Conservation (phyloP, 1,139 yeast species). For the Pichia cactophila region DNA sequence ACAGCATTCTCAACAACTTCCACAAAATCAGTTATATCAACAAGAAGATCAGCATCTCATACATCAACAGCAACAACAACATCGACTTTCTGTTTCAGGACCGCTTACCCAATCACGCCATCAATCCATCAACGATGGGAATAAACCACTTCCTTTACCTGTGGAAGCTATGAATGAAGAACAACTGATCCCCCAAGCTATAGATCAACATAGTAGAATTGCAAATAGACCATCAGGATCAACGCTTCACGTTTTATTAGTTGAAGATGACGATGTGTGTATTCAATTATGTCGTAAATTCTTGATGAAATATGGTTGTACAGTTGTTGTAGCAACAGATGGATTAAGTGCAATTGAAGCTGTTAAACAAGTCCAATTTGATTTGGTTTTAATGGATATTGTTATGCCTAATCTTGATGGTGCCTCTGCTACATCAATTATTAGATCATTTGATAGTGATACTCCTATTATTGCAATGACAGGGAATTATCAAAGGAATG, state of each 20-base stretch:
- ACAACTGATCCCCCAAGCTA: not conserved
- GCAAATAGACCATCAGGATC: slow-evolving; percentile 28
- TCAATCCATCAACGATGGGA: not conserved
- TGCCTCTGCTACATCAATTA: slow-evolving; percentile 83
- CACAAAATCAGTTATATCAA: slow-evolving; percentile 1
- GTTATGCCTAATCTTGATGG: slow-evolving; percentile 95
- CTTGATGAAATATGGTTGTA: slow-evolving; percentile 80
- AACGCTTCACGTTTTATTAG: slow-evolving; percentile 62
- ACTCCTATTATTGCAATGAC: slow-evolving; percentile 96
- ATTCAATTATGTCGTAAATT: slow-evolving; percentile 73
- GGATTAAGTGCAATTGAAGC: slow-evolving; percentile 84
- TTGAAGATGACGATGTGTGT: slow-evolving; percentile 82
- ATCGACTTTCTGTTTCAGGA: not conserved
- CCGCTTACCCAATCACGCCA: not conserved
- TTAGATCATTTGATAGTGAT: slow-evolving; percentile 70
- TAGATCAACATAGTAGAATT: slow-evolving; percentile 11
- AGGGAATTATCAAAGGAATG: slow-evolving; percentile 76
- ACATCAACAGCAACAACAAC: not conserved
- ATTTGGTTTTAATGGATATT: slow-evolving; percentile 84
- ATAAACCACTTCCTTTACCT: not conserved
- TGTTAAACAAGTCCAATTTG: slow-evolving; percentile 69
- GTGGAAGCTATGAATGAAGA: not conserved
- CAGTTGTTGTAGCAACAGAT: slow-evolving; percentile 86
- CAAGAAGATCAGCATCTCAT: slow-evolving; percentile 3
- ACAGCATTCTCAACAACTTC: slow-evolving; percentile 3